Conservation (phyloP, 1,284 basidiomycete species). For the Austroboletus niveus region DNA sequence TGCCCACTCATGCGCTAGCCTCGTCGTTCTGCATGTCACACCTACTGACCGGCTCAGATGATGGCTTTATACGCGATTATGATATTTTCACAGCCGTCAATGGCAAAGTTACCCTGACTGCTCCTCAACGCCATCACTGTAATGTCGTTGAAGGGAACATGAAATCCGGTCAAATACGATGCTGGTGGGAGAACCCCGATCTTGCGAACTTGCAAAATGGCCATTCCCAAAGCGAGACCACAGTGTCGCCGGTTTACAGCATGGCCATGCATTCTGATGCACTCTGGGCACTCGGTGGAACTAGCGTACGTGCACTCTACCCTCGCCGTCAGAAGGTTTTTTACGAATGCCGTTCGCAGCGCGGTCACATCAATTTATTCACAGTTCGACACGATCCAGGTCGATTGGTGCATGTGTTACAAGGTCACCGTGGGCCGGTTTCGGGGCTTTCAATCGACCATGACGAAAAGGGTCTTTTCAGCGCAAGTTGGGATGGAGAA, state of each 20-base stretch:
- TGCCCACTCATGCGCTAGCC: conserved; percentile 83
- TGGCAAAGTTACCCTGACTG: conserved; percentile 83
- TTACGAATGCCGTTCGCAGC: conserved; percentile 41
- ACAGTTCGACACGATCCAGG: conserved; percentile 93
- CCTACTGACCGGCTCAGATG: conserved; percentile 87
- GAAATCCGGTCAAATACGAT: conserved; percentile 84
- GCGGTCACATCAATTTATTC: conserved; percentile 86
- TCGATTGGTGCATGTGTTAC: conserved; percentile 70
- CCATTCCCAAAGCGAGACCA: conserved; percentile 39
- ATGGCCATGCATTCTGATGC: conserved; percentile 88
- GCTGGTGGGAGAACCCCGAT: conserved; percentile 85
- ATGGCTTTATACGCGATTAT: conserved; percentile 92
- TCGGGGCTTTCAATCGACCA: conserved; percentile 82
- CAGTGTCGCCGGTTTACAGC: conserved; percentile 78
- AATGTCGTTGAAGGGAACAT: conserved; percentile 90
- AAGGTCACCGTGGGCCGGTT: conserved; percentile 76
- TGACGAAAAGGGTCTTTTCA: conserved; percentile 83
- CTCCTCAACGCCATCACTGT: conserved; percentile 86
- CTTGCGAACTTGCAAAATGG: conserved; percentile 31
- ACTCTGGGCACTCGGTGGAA: conserved; percentile 85
- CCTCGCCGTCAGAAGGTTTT: conserved; percentile 12
- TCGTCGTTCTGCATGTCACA: conserved; percentile 87
- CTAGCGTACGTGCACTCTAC: conserved; percentile 56
- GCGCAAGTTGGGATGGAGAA: conserved; percentile 93
- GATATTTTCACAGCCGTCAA: conserved; percentile 90